A percentile compares a stretch with the other conserved stretches of the same genome.
Conservation (phyloP, 164 flowering plant genomes). For the Vitis labrusca region DNA sequence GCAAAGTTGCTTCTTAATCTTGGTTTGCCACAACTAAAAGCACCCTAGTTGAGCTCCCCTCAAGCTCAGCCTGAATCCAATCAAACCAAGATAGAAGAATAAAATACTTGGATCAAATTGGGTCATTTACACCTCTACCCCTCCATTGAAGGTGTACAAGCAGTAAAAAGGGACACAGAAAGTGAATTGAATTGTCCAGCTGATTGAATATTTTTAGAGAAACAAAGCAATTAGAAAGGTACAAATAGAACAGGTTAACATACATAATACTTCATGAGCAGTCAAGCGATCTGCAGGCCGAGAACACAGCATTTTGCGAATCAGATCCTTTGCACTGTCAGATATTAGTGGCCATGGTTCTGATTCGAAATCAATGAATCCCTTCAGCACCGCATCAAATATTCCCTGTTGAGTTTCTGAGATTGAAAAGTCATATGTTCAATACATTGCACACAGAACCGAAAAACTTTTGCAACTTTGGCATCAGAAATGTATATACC, state of each 20-base stretch:
- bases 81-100: no score
- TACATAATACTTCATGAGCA: constrained; percentile 97
- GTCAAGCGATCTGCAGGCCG: constrained; percentile 77
- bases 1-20: no score
- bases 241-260: constrained; percentile 17
- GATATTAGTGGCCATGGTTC: constrained; percentile 99
- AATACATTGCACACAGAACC: not conserved
- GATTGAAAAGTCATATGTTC: not conserved
- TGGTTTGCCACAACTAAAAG: no score
- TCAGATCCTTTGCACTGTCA: constrained; percentile 96
- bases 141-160: no score
- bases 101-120: no score
- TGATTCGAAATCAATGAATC: constrained; percentile 90
- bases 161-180: no score
- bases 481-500: constrained; percentile 37
- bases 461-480: not conserved
- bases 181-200: no score
- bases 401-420: constrained; percentile 56
- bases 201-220: no score
- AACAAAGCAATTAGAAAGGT: not conserved
- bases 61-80: no score
- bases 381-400: constrained; percentile 84
- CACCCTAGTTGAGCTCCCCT: no score
- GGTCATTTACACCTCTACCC: no score
- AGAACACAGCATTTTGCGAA: constrained; percentile 83